phyloP scores from a whole-genome alignment of 2,329 filamentous ascomycete species.

The Teratosphaeria pseudoeucalypti region DNA sequence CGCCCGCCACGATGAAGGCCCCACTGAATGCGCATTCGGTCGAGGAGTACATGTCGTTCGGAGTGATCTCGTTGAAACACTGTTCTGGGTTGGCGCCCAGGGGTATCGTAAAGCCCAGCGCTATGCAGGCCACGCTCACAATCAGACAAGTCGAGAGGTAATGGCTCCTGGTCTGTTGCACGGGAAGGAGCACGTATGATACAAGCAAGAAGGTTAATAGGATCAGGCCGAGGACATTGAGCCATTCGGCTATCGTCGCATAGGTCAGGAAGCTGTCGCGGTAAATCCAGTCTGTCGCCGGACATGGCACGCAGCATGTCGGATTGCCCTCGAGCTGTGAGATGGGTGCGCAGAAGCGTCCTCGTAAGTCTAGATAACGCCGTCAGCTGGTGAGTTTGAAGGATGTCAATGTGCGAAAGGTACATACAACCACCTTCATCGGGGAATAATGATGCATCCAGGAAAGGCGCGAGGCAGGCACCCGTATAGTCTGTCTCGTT shows the following conservation, averaged over 20 bases:
- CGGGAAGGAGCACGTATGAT: constrained; percentile 70
- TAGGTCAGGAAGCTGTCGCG: constrained; percentile 46
- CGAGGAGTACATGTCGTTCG: constrained; percentile 78
- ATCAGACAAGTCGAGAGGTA: constrained; percentile 86
- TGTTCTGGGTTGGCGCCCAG: constrained; percentile 67
- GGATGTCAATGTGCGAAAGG: neutral
- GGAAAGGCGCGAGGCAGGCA: constrained; percentile 59
- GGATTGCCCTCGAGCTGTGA: constrained; percentile 35
- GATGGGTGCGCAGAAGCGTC: constrained; percentile 48
- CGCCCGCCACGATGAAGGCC: constrained; percentile 73
- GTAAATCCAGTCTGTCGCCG: constrained; percentile 67
- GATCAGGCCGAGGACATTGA: constrained; percentile 64
- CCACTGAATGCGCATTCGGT: constrained; percentile 81
- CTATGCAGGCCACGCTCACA: constrained; percentile 64
- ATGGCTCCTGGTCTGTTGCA: constrained; percentile 83
- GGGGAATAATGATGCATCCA: constrained; percentile 52
- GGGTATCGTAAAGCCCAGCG: constrained; percentile 87
- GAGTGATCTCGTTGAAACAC: constrained; percentile 84
- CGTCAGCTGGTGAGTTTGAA: neutral
- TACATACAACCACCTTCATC: constrained; percentile 55
- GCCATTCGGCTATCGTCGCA: constrained; percentile 64
- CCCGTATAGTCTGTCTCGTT: constrained; percentile 24
- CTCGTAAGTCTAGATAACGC: constrained; percentile 34
- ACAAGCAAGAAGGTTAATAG: constrained; percentile 66
- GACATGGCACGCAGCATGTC: constrained; percentile 82